Percentiles rank a stretch among this genome's conserved stretches.
Evolutionary conservation across 2,329 filamentous ascomycete species (phyloP).

Genomic region (Neocatenulostroma microsporum): DNA sequence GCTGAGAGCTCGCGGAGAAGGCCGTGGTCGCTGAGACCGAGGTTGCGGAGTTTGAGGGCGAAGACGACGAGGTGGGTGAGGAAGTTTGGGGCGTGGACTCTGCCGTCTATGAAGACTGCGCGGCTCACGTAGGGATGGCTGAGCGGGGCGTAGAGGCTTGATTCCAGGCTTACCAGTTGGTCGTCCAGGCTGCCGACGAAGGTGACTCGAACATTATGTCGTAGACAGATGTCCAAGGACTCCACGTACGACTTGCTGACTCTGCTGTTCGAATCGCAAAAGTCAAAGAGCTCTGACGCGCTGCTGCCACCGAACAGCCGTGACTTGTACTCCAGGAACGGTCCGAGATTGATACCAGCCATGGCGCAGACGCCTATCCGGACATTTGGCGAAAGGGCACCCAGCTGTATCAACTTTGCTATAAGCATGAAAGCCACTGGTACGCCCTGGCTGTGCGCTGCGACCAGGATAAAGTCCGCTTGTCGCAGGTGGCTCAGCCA

Average conservation of each 20-base stretch:
- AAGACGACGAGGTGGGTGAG: slow-evolving; percentile 90
- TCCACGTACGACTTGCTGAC: slow-evolving; percentile 76
- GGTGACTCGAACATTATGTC: slow-evolving; percentile 72
- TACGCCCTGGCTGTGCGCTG: slow-evolving; percentile 91
- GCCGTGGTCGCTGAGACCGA: slow-evolving; percentile 87
- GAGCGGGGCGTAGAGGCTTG: slow-evolving; percentile 76
- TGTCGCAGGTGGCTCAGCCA: slow-evolving; percentile 85
- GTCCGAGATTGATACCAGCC: slow-evolving; percentile 89
- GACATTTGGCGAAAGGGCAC: slow-evolving; percentile 62
- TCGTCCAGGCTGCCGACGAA: slow-evolving; percentile 95
- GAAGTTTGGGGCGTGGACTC: slow-evolving; percentile 87
- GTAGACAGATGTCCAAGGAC: slow-evolving; percentile 64
- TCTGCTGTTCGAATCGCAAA: slow-evolving; percentile 70
- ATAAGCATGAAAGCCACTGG: slow-evolving; percentile 89
- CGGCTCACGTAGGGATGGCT: slow-evolving; percentile 90
- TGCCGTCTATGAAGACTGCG: slow-evolving; percentile 91
- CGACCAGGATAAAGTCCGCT: slow-evolving; percentile 85
- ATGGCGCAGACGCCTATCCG: slow-evolving; percentile 79
- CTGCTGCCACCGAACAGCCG: slow-evolving; percentile 83
- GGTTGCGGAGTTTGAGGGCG: slow-evolving; percentile 83
- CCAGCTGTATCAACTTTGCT: slow-evolving; percentile 84
- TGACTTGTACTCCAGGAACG: slow-evolving; percentile 86
- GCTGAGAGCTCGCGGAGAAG: slow-evolving; percentile 82
- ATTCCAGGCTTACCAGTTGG: slow-evolving; percentile 90
- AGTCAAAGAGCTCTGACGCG: slow-evolving; percentile 92